Evolutionary conservation across 495 filamentous ascomycete species (phyloP), one percentile per base, ranked within the genome.

Genomic region (Penicillium alfredii): DNA sequence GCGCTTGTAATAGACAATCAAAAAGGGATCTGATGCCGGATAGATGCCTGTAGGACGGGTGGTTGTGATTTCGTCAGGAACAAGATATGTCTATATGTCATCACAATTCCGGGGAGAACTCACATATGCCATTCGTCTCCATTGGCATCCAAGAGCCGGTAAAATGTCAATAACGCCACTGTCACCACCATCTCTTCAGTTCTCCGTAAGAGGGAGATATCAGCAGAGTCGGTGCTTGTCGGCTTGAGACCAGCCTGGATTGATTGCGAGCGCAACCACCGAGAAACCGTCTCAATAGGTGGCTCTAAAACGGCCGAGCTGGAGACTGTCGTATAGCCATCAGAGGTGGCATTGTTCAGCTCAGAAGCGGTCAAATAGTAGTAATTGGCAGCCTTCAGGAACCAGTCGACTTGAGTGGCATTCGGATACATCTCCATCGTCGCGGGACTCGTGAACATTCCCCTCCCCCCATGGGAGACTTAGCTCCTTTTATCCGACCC

Each of bases 371-470:
- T 52, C 24, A 68, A 45, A 18, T 63, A 68, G 39, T 61, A 64
- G 33, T 70, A 70, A 30, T 66, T 68, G 16, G 57, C 56, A 10
- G 57, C 62, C 30, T 70, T 70, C 18, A 65, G 49, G 17, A 56
- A 58, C 66, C 66, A 70, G 23, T 70, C 64, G 4, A 60, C 57
- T 11, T 61, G 43, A 8, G 42, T 36, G 0, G 58, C 33, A 39
- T 65, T 66, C 6, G 62, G 63, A 30, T 70, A 70, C 5, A 35
- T 45, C 40, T 69, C 57, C 12, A 56, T 65, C 0, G 48, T 63
- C 4, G 64, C 55, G 13, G 59, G 56, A 14, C 51, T 63, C 4
- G 57, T 58, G 13, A 51, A 53, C 35, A 63, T 53, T 6, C 55
- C 23, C 8, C 56, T 8, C 48, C 49, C 1, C 29, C 44, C 1